Base-by-base conservation (phyloP, 495 filamentous ascomycete species). In the Podospora comata region DNA sequence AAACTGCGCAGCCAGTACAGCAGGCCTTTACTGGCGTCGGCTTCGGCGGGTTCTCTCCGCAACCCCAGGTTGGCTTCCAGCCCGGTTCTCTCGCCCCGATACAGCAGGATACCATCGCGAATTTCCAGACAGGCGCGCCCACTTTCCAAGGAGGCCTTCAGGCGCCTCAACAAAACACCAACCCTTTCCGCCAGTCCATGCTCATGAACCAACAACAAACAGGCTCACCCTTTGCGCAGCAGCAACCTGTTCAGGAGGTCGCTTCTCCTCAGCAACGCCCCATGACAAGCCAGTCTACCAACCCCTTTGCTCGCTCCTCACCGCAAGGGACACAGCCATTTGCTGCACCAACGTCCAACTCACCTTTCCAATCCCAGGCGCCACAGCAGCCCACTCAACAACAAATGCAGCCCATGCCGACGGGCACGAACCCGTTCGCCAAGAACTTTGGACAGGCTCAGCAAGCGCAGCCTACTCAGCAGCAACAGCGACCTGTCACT, bases 101-200 rank as follows among this genome's bases (percentile, higher is more conserved):
- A 73, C 88, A 91, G 0, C 92, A 94, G 71, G 85, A 91, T 68
- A 80, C 85, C 53, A 76, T 86, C 4, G 77, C 82, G 59, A 82
- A 79, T 76, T 83, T 84, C 74, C 84, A 85, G 69, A 72, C 75
- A 39, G 73, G 78, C 27, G 5, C 71, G 28, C 79, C 79, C 15
- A 67, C 70, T 5, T 71, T 80, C 72, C 76, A 80, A 62, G n/a
- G 23, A n/a, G 81, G 82, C 18, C 82, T 87, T 48, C 81, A 80
- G 32, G 73, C 79, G 0, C 76, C 77, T 4, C 80, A 85, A 62
- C 90, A 90, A 67, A 85, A 81, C 15, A 93, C 92, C 3, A 97
- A 97, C 76, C 93, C 93, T 4, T 97, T 97, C 82, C 85, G 93
- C 54, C 90, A 92, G 73, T 95, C 92, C 2, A 92, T 93, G 86